These are phyloP conservation scores for Nakazawaea holstii DNA, from an alignment of 805 yeast genomes.

Conservation along the genomic window DNA sequence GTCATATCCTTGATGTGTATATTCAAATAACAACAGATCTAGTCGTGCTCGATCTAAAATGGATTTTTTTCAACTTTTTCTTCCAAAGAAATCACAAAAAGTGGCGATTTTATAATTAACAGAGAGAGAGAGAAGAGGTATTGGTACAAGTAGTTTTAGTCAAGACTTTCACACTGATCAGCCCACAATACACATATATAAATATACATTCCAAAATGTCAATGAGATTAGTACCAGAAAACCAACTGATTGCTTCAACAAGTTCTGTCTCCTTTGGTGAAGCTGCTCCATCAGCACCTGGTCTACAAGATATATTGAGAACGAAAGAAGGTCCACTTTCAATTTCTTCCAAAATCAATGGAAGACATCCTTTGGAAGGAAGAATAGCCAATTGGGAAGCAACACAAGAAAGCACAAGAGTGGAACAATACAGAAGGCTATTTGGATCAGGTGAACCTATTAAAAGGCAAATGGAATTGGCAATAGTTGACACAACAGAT, in stretches of 20 bases:
- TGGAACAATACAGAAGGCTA: conserved; percentile 75
- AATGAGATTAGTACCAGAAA: conserved; percentile 51
- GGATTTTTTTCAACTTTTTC: neutral
- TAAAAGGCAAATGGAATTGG: conserved; percentile 83
- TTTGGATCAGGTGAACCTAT: conserved; percentile 95
- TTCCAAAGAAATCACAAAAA: neutral
- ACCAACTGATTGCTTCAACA: conserved; percentile 38
- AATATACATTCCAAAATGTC: conserved; percentile 22
- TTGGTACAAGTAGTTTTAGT: no score
- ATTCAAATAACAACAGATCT: neutral
- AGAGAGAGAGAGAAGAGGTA: neutral
- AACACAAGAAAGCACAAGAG: conserved; percentile 59
- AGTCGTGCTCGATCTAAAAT: neutral
- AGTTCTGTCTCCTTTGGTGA: conserved; percentile 47
- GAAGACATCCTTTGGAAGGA: conserved; percentile 81
- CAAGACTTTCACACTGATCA: neutral
- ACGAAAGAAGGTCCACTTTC: conserved; percentile 59
- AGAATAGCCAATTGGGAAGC: conserved; percentile 77
- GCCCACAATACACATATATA: neutral
- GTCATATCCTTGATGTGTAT: neutral
- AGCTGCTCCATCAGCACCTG: conserved; percentile 62
- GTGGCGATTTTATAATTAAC: neutral
- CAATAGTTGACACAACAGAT: conserved; percentile 64
- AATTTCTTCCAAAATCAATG: conserved; percentile 57
- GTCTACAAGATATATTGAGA: conserved; percentile 64